A percentile compares a stretch with the other conserved stretches of the same genome.
Evolutionary conservation across 306 rosid species (phyloP).

Genomic region (Hippophae gyantsensis): DNA sequence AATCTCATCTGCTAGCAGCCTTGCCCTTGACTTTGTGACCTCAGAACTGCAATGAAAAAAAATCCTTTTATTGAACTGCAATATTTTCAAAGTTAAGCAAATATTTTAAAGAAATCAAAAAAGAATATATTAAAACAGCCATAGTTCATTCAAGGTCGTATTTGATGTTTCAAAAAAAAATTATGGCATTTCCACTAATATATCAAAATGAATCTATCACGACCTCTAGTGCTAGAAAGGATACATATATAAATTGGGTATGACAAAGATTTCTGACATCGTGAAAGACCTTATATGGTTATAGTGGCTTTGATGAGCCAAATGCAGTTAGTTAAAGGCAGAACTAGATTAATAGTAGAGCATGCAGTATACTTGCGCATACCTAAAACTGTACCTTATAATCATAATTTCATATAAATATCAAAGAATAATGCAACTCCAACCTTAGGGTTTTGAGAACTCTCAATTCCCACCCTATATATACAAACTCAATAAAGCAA

Average conservation of each 20-base stretch:
- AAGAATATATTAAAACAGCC: constrained; percentile 4
- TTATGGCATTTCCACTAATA: too few species aligned
- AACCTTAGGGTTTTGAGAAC: not conserved
- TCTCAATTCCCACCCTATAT: too few species aligned
- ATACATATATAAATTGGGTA: not conserved
- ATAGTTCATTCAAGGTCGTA: constrained; percentile 11
- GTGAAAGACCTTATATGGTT: too few species aligned
- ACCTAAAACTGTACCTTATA: not conserved
- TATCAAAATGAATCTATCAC: too few species aligned
- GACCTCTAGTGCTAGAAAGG: too few species aligned
- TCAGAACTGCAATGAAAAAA: constrained; percentile 59
- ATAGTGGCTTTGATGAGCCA: too few species aligned
- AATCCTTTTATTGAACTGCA: not conserved
- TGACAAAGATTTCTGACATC: too few species aligned
- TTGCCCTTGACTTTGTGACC: constrained; percentile 59
- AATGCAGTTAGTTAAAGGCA: too few species aligned
- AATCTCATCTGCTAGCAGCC: constrained; percentile 71
- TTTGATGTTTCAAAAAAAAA: not conserved
- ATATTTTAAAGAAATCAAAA: not conserved
- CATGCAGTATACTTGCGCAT: too few species aligned
- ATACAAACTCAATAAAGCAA: too few species aligned
- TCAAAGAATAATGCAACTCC: not conserved
- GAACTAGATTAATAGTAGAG: too few species aligned
- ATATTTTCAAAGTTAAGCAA: not conserved
- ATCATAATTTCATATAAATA: not conserved